Evolutionary conservation across 83 land plant species (phyloP).

Genomic region (Thuja plicata): DNA sequence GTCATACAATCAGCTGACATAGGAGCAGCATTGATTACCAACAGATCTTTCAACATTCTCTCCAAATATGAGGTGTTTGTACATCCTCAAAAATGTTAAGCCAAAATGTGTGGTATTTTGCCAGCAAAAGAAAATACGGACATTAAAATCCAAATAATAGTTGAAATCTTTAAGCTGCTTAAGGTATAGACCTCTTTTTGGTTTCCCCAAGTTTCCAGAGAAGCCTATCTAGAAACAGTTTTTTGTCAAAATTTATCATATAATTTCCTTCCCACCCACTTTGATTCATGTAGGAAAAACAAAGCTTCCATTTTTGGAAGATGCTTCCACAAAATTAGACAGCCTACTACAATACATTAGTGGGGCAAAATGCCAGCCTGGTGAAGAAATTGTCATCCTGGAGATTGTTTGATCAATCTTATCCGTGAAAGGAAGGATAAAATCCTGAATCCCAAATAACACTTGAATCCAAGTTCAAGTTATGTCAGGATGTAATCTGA

Average conservation of each 20-base stretch:
- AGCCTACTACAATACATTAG: not conserved
- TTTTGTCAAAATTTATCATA: not conserved
- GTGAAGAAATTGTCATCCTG: not conserved
- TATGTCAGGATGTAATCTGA: not conserved
- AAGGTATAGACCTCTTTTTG: not conserved
- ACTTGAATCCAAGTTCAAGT: not conserved
- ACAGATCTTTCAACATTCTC: not conserved
- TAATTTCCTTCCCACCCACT: not conserved
- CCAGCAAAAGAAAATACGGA: not conserved
- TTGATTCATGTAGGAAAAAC: not conserved
- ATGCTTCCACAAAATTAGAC: constrained; percentile 1
- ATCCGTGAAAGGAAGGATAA: not conserved
- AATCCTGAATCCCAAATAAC: not conserved
- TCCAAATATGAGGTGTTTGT: not conserved
- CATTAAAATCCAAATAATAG: not conserved
- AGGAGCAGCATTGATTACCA: not conserved
- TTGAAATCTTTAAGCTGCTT: not conserved
- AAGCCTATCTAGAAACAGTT: not conserved
- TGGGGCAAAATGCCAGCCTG: not conserved
- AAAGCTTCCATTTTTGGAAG: not conserved
- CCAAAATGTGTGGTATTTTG: not conserved
- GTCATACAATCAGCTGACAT: not conserved
- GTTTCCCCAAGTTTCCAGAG: not conserved
- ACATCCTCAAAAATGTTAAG: not conserved
- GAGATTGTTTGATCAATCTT: not conserved